phyloP scores from a whole-genome alignment of 2,329 filamentous ascomycete species.

The Neonectria ditissima region DNA sequence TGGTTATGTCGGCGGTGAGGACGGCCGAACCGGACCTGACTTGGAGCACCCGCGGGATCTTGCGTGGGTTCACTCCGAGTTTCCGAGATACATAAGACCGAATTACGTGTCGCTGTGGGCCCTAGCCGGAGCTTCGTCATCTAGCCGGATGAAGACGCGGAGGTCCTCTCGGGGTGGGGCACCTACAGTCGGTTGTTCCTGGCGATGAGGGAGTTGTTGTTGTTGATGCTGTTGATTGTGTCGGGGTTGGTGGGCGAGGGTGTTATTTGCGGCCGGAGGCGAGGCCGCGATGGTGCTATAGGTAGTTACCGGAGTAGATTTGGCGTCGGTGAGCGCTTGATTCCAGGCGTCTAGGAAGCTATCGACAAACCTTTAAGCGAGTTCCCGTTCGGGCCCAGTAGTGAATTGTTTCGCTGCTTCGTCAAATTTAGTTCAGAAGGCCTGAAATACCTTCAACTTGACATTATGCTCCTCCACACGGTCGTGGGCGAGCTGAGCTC shows the following conservation, averaged over 20 bases:
- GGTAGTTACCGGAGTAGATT: not conserved
- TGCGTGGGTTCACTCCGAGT: constrained; percentile 12
- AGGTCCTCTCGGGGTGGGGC: constrained; percentile 30
- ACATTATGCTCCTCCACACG: constrained; percentile 21
- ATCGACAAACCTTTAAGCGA: no score
- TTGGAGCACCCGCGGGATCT: constrained; percentile 17
- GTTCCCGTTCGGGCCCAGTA: no score
- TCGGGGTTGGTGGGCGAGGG: not conserved
- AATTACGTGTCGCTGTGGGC: constrained; percentile 21
- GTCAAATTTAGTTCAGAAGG: constrained; percentile 26
- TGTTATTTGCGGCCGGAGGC: constrained; percentile 1
- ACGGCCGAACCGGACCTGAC: constrained; percentile 14
- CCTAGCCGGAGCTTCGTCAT: constrained; percentile 24
- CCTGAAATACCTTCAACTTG: constrained; percentile 29
- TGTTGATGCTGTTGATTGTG: not conserved
- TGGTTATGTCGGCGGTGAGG: constrained; percentile 1
- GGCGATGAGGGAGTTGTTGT: constrained; percentile 19
- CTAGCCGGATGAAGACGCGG: constrained; percentile 30
- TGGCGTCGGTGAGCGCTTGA: constrained; percentile 15
- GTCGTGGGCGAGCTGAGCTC: constrained; percentile 13
- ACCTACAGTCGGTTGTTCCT: constrained; percentile 20
- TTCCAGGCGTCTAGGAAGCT: constrained; percentile 29
- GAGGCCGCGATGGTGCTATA: constrained; percentile 1
- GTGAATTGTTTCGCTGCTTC: no score
- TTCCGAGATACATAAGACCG: constrained; percentile 13